A percentile compares a stretch with the other conserved stretches of the same genome.
These are phyloP conservation scores for Cercophora newfieldiana DNA, from an alignment of 495 filamentous ascomycete species.

Conservation along the genomic window DNA sequence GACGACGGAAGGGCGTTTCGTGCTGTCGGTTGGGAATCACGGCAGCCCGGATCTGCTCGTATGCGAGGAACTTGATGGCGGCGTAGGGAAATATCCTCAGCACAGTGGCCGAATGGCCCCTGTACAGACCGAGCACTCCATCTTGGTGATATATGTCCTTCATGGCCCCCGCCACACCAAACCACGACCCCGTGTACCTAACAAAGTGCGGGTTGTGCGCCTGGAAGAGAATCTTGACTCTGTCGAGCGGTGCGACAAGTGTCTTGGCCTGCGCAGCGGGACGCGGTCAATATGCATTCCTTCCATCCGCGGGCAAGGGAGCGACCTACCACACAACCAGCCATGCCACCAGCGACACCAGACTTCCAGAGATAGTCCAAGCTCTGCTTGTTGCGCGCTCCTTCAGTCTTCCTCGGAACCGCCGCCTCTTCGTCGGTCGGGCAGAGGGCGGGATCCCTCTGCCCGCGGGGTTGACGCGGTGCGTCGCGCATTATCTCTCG, in stretches of 20 bases:
- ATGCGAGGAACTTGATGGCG: slow-evolving; percentile 95
- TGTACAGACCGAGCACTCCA: slow-evolving; percentile 75
- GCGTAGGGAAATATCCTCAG: slow-evolving; percentile 97
- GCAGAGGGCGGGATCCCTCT: slow-evolving; percentile 32
- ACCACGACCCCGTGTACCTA: slow-evolving; percentile 88
- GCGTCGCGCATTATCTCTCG: slow-evolving; percentile 32
- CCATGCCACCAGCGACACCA: slow-evolving; percentile 82
- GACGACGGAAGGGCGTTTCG: slow-evolving; percentile 76
- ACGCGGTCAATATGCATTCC: slow-evolving; percentile 13
- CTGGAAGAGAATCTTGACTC: slow-evolving; percentile 98
- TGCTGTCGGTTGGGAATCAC: slow-evolving; percentile 69
- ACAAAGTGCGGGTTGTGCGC: slow-evolving; percentile 89
- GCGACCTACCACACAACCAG: slow-evolving; percentile 75
- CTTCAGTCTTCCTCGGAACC: slow-evolving; percentile 35
- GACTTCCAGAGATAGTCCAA: slow-evolving; percentile 79
- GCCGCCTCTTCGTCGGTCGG: slow-evolving; percentile 42
- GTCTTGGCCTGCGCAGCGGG: slow-evolving; percentile 74
- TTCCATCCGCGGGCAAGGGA: not conserved
- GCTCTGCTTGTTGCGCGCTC: slow-evolving; percentile 61
- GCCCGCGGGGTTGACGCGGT: slow-evolving; percentile 19
- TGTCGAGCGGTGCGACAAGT: slow-evolving; percentile 90
- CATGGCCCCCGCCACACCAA: slow-evolving; percentile 73
- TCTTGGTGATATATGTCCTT: slow-evolving; percentile 76
- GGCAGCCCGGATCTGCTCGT: slow-evolving; percentile 84
- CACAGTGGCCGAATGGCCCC: slow-evolving; percentile 91